Evolutionary conservation across 129 eudicot species (phyloP), one percentile per base, ranked within the genome.

Genomic region (Gnaphalium uliginosum): DNA sequence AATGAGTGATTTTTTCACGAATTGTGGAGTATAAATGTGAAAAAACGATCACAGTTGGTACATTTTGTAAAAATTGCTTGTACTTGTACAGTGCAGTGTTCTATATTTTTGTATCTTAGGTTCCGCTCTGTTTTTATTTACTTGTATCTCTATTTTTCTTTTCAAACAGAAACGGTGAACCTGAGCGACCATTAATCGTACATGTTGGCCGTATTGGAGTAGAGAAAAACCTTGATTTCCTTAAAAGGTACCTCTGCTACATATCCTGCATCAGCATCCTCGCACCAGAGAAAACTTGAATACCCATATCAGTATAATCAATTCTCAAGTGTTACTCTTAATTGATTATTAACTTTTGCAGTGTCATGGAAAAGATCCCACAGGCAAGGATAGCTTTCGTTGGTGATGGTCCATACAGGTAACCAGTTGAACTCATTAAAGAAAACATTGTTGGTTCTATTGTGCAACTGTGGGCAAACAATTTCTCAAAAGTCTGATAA

Each of bases 321-420:
- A 25, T 56, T 68, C 60, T 24, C 11, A 51, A 15, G 33, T 62
- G 29, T 37, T 53, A 51, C 18, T 65, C 26, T 25, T 53, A 25
- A 8, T 9, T 33, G 18, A 46, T 80, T 63, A 4, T 22, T 75
- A 43, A 33, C 3, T 46, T 46, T 46, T 46, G 76, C 90, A 94
- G 98, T 53, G 92, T 90, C 85, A 90, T 94, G 97, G 98, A 94
- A 61, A 83, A 78, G 82, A 80, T 94, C 65, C 98, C 98, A 13
- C 83, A 90, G 64, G 96, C 98, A 73, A 85, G 97, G 41, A 94
- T 94, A 61, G 98, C 98, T 66, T 94, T 94, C 73, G 76, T 94
- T 58, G 98, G 98, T 29, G 98, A 94, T 76, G 98, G 98, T 23
- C 98, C 98, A 5, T 90, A 90, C 88, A 85, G 97, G 98, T 94